Evolutionary conservation across 2,329 filamentous ascomycete species (phyloP), one percentile per base, ranked within the genome.

Genomic region (Diaporthe sp.): DNA sequence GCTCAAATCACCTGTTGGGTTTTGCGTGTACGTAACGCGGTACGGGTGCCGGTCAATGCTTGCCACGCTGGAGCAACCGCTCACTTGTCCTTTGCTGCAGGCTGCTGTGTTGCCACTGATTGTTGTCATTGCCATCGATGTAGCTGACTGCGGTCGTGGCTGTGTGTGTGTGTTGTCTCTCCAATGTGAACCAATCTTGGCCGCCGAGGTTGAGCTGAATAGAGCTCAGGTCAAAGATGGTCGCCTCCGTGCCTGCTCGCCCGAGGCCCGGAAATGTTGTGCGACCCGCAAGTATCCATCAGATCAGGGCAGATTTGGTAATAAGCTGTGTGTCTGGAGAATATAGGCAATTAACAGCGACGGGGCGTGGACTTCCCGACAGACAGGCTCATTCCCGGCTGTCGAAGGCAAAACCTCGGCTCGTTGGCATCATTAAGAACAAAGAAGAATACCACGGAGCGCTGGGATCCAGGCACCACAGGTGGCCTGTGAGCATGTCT

Each of bases 381-480:
- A 40, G 57, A 60, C 57, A 60, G 57, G 57, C 57, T 60, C 64
- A 40, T 52, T 28, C 64, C 64, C 47, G n/a, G 33, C 19, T 40
- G n/a, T 9, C 47, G 9, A 42, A 28, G 64, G 47, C 30, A 54
- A 68, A 68, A 54, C 33, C 33, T 54, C 33, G 45, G 64, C 22
- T 38, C 12, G 33, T 17, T 68, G 47, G 33, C 42, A 66, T 66
- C 42, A 38, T 35, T 35, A 15, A 52, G 17, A 25, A 25, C 30
- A 67, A 35, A 50, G 22, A 25, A n/a, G 35, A 61, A 28, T 13
- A 58, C 28, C 28, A 35, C 38, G 58, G n/a, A 28, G 38, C 15
- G 5, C 58, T 38, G 61, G 28, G 19, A 66, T 52, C 30, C 61
- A 52, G 64, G 64, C 60, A 66, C 60, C 55, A n/a, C 40, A 66